A percentile compares a stretch with the other conserved stretches of the same genome.
These are phyloP conservation scores for Ceratonia siliqua DNA, from an alignment of 306 rosid species.

Conservation along the genomic window DNA sequence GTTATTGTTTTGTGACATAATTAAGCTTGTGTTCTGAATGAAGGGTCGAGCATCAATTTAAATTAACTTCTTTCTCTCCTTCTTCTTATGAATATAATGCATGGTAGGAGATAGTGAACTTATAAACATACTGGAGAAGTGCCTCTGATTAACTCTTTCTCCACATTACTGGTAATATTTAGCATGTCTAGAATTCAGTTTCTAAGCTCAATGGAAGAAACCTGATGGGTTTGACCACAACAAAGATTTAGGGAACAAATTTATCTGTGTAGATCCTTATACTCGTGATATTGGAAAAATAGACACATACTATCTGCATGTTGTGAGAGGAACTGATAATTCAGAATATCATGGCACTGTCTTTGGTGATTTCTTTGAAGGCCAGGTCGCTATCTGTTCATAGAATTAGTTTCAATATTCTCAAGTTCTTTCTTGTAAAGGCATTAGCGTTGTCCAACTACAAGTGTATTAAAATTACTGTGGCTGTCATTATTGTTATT, in stretches of 20 bases:
- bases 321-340: conserved; percentile 2
- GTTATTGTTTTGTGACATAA: conserved; percentile 15
- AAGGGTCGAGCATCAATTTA: conserved; percentile 8
- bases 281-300: not conserved
- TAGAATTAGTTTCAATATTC: conserved; percentile 10
- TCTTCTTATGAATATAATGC: not conserved
- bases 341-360: not conserved
- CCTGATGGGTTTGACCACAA: conserved; percentile 4
- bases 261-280: not conserved
- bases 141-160: conserved; percentile 5
- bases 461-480: not conserved
- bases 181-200: conserved; percentile 5
- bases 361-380: not conserved
- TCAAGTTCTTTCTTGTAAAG: not conserved
- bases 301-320: not conserved
- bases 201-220: conserved; percentile 1
- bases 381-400: not conserved
- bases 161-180: not conserved
- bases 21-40: conserved; percentile 11
- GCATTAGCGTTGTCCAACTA: not conserved
- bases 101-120: conserved; percentile 7
- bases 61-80: not conserved
- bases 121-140: conserved; percentile 21
- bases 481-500: not conserved
- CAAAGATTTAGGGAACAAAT: not conserved